Conservation (phyloP, 2,329 filamentous ascomycete genomes). For the Pestalotiopsis sp. region DNA sequence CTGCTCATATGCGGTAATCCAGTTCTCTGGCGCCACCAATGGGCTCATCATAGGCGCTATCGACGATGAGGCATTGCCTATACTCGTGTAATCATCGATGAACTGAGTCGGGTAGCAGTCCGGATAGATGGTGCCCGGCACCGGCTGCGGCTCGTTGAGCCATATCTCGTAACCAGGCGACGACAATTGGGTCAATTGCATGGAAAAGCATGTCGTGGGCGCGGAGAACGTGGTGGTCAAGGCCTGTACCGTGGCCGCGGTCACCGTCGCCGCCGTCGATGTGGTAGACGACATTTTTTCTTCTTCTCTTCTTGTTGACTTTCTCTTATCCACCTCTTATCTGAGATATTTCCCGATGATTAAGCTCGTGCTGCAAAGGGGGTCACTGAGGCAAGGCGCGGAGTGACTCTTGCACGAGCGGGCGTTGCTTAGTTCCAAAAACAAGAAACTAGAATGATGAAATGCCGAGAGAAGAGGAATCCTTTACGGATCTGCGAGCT, state of each 20-base stretch:
- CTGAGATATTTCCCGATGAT: not conserved
- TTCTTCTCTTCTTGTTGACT: no score
- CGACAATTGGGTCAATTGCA: slow-evolving; percentile 20
- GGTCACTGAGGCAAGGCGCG: not conserved
- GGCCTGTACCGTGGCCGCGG: slow-evolving; percentile 2
- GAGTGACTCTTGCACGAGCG: not conserved
- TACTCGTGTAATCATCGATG: slow-evolving; percentile 22
- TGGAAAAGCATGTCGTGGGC: slow-evolving; percentile 21
- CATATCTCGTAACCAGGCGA: slow-evolving; percentile 23
- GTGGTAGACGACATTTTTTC: not conserved
- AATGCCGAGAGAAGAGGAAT: not conserved
- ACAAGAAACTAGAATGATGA: not conserved
- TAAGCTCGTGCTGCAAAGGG: not conserved
- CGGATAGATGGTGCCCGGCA: slow-evolving; percentile 15
- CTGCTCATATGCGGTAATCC: slow-evolving; percentile 12
- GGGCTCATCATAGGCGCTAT: slow-evolving; percentile 25
- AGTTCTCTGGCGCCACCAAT: slow-evolving; percentile 22
- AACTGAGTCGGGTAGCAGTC: slow-evolving; percentile 27
- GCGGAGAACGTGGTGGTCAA: slow-evolving; percentile 25
- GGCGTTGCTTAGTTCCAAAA: not conserved
- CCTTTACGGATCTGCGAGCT: not conserved
- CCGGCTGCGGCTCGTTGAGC: slow-evolving; percentile 26
- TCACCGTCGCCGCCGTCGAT: not conserved
- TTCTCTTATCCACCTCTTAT: not conserved
- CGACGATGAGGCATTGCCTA: slow-evolving; percentile 18